phyloP scores from a whole-genome alignment of 2,329 filamentous ascomycete species.

The Aspergillus udagawae region DNA sequence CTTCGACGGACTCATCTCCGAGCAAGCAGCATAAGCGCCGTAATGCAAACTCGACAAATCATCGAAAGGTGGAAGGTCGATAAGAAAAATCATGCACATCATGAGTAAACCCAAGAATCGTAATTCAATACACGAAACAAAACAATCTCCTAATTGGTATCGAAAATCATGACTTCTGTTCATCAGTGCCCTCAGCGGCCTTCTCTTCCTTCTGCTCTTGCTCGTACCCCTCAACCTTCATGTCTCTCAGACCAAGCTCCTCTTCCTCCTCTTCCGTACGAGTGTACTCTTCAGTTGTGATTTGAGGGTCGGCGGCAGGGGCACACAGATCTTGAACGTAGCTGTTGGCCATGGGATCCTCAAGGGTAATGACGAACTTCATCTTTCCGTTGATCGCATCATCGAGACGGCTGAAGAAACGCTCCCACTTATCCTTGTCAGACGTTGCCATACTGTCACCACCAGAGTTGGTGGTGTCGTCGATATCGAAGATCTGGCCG shows the following conservation, averaged over 20 bases:
- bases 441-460: conserved; percentile 71
- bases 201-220: conserved; percentile 41
- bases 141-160: conserved; percentile 10
- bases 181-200: conserved; percentile 8
- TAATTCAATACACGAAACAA: conserved; percentile 12
- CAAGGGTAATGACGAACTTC: conserved; percentile 77
- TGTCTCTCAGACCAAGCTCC: conserved; percentile 83
- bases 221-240: conserved; percentile 87
- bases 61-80: neutral
- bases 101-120: conserved; percentile 15
- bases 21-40: neutral
- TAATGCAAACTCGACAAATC: conserved; percentile 3
- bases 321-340: conserved; percentile 85
- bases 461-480: conserved; percentile 52
- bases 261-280: conserved; percentile 91
- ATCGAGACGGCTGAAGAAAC: conserved; percentile 75
- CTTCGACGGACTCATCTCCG: neutral
- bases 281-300: conserved; percentile 76
- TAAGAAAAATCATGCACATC: conserved; percentile 19
- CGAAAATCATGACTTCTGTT: conserved; percentile 26
- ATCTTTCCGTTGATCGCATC: conserved; percentile 74
- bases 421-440: conserved; percentile 69
- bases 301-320: conserved; percentile 77
- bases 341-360: conserved; percentile 85
- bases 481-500: conserved; percentile 78